phyloP scores from a whole-genome alignment of 192 early-diverging fungal genomes.

The Coemansia sp. region DNA sequence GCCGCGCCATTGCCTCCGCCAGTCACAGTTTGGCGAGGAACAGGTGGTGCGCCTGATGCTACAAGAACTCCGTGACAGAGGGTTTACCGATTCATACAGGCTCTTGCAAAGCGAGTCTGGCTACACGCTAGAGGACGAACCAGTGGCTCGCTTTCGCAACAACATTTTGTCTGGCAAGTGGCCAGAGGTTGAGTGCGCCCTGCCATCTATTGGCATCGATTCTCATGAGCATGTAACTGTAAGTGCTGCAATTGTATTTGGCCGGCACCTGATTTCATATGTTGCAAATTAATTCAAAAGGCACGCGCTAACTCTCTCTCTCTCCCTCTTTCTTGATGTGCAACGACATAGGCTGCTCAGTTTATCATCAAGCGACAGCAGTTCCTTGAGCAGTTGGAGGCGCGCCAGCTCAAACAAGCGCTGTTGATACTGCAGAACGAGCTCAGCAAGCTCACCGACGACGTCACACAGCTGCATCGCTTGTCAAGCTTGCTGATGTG shows the following conservation, averaged over 20 bases:
- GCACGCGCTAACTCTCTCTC: neutral
- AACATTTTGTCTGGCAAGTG: constrained; percentile 77
- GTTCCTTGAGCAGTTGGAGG: constrained; percentile 84
- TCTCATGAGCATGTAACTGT: constrained; percentile 15
- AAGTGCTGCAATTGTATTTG: constrained; percentile 5
- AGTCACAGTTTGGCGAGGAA: constrained; percentile 49
- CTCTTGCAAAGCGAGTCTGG: constrained; percentile 79
- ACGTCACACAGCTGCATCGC: constrained; percentile 68
- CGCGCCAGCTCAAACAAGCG: constrained; percentile 65
- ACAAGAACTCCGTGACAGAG: constrained; percentile 81
- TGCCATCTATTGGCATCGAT: constrained; percentile 45
- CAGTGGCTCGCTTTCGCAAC: constrained; percentile 66
- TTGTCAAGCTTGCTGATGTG: constrained; percentile 56
- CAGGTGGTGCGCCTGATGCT: constrained; percentile 88
- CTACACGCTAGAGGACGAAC: constrained; percentile 67
- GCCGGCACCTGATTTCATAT: neutral
- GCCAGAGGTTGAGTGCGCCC: constrained; percentile 60
- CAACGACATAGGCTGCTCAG: constrained; percentile 31
- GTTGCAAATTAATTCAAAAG: neutral
- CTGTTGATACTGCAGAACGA: constrained; percentile 76
- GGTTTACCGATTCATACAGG: constrained; percentile 68
- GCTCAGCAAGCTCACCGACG: constrained; percentile 66
- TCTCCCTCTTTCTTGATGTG: neutral
- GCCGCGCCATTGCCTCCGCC: constrained; percentile 38
- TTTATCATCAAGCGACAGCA: constrained; percentile 88